These are phyloP conservation scores for Cyathus striatus DNA, from an alignment of 768 basidiomycete species.

Conservation along the genomic window DNA sequence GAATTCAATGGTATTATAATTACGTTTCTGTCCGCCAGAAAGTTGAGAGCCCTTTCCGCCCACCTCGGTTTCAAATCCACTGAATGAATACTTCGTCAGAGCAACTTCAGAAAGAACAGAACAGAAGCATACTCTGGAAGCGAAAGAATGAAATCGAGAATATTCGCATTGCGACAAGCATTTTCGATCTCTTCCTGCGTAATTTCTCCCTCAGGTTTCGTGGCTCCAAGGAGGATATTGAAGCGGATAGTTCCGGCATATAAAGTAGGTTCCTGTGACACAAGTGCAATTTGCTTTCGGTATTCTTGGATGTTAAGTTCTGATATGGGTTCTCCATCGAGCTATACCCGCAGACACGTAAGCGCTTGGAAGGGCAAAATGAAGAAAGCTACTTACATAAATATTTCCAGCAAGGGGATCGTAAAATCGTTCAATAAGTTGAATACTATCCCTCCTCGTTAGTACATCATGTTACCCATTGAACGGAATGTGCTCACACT, in stretches of 20 bases:
- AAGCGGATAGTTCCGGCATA: slow-evolving; percentile 92
- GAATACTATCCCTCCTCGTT: slow-evolving; percentile 64
- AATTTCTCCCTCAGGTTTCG: slow-evolving; percentile 69
- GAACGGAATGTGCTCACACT: slow-evolving; percentile 37
- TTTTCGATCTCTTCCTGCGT: slow-evolving; percentile 84
- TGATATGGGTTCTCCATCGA: slow-evolving; percentile 72
- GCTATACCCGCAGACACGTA: slow-evolving; percentile 25
- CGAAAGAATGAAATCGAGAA: slow-evolving; percentile 83
- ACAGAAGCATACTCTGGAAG: slow-evolving; percentile 67
- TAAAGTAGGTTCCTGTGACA: slow-evolving; percentile 88
- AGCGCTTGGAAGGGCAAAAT: background rate
- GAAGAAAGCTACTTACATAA: slow-evolving; percentile 34
- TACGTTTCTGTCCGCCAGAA: slow-evolving; percentile 85
- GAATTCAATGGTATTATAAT: slow-evolving; percentile 16
- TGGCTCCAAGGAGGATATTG: slow-evolving; percentile 85
- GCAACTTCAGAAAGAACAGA: background rate
- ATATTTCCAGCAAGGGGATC: slow-evolving; percentile 71
- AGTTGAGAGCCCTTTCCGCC: slow-evolving; percentile 89
- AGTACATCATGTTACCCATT: background rate
- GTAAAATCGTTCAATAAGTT: slow-evolving; percentile 81
- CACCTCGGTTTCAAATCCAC: slow-evolving; percentile 88
- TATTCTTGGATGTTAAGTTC: slow-evolving; percentile 83
- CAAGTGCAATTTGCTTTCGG: slow-evolving; percentile 82
- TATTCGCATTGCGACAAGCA: slow-evolving; percentile 84
- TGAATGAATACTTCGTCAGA: slow-evolving; percentile 21